Base-by-base conservation (phyloP, 2,329 filamentous ascomycete species). In the Gaeumannomyces sp. region DNA sequence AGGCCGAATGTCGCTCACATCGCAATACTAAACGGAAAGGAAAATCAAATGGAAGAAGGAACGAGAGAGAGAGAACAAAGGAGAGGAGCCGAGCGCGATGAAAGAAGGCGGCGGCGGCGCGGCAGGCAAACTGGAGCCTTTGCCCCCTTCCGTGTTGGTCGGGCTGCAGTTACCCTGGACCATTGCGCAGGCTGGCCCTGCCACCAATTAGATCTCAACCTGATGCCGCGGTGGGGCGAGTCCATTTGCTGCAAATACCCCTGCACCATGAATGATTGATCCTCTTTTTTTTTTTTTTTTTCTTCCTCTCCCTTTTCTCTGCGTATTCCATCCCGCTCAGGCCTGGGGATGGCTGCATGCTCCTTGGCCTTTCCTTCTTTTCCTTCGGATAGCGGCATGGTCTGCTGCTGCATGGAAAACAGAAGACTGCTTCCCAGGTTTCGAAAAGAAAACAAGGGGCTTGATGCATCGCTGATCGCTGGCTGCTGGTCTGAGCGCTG, bases 361-460 rank as follows among this genome's bases (percentile, higher is more conserved):
- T 50, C 5, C 45, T 53, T 22, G 45, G 7, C 22, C 45, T 45
- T 45, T 45, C 5, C 5, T 45, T 19, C 38, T 45, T 19, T 45
- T 53, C 3, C 10, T 25, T 25, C 45, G 45, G 45, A 53, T 53
- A n/a, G 45, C 45, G 19, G 45, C 45, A 53, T 53, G 19, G 45
- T 25, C 45, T 53, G n/a, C 45, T n/a, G 45, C 45, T 53, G 45
- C 45, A 53, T 53, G 45, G 45, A 53, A 53, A 53, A 53, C 45
- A 25, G 19, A 25, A 53, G 22, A 53, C n/a, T 53, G 22, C 45
- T 53, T 53, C 22, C 25, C 45, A 25, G 45, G 45, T 53, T 53
- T 53, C 45, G 45, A 53, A 53, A 22, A 53, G 22, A 53, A 53
- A 53, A 53, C 45, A 53, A 53, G 45, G 45, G 45, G 45, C 45